These are phyloP conservation scores for Antitrichia curtipendula DNA, from an alignment of 225 moss, liverwort and hornwort species.

Conservation along the genomic window DNA sequence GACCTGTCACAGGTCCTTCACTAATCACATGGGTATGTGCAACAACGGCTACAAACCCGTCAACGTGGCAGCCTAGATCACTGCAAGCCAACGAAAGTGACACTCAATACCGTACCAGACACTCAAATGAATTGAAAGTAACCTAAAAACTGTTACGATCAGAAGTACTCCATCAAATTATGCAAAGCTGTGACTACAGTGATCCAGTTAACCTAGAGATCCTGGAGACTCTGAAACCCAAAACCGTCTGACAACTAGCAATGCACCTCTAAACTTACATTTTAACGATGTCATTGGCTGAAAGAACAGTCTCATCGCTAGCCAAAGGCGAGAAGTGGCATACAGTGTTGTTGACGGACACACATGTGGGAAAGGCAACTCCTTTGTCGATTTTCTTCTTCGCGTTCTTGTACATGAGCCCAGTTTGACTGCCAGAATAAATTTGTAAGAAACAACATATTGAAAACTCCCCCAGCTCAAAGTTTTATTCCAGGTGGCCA, in stretches of 20 bases:
- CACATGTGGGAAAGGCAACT: slow-evolving; percentile 89
- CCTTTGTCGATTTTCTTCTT: slow-evolving; percentile 98
- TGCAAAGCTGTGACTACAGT: background rate
- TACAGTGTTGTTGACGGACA: slow-evolving; percentile 87
- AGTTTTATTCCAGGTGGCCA: background rate
- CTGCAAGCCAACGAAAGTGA: slow-evolving; percentile 19
- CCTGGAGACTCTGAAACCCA: background rate
- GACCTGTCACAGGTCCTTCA: slow-evolving; percentile 83
- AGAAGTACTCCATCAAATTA: background rate
- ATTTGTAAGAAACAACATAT: background rate
- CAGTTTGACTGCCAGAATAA: slow-evolving; percentile 62
- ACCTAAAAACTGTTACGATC: background rate
- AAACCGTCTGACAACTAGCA: background rate
- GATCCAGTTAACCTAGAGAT: background rate
- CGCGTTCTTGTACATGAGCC: slow-evolving; percentile 80
- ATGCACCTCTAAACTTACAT: slow-evolving; percentile 40
- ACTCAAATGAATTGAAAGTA: background rate
- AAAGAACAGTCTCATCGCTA: slow-evolving; percentile 60
- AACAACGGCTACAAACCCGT: slow-evolving; percentile 92
- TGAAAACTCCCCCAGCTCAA: background rate
- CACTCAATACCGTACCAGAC: background rate
- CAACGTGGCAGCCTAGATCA: slow-evolving; percentile 91
- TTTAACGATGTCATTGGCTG: slow-evolving; percentile 69
- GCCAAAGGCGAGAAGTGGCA: slow-evolving; percentile 98
- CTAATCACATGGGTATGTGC: slow-evolving; percentile 88